Percentiles rank a stretch among this genome's conserved stretches.
Evolutionary conservation across 768 basidiomycete species (phyloP).

Genomic region (Tubosaeta sp.): DNA sequence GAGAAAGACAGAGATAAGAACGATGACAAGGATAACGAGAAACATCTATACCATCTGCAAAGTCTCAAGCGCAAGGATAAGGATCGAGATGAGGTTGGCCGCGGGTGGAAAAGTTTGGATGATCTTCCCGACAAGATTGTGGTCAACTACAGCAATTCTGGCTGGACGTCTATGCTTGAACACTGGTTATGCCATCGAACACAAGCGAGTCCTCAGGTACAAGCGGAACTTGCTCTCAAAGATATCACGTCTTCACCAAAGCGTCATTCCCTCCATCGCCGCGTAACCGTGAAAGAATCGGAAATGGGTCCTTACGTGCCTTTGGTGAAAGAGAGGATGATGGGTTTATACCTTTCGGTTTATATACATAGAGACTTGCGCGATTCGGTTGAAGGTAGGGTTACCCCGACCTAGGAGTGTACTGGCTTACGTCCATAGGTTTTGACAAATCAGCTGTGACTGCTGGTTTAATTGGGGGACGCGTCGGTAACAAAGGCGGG

Average conservation of each 20-base stretch:
- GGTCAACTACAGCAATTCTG: conserved; percentile 34
- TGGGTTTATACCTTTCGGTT: conserved; percentile 81
- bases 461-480: conserved; percentile 84
- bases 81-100: conserved; percentile 32
- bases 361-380: conserved; percentile 72
- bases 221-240: conserved; percentile 18
- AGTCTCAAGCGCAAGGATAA: conserved; percentile 35
- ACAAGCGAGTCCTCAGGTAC: conserved; percentile 21
- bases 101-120: conserved; percentile 34
- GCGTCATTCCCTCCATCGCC: conserved; percentile 41
- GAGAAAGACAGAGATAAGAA: conserved; percentile 33
- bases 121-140: conserved; percentile 33
- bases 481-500: conserved; percentile 90
- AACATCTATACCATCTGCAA: conserved; percentile 22
- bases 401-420: background rate
- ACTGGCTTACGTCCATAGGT: conserved; percentile 35
- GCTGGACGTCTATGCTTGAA: conserved; percentile 76
- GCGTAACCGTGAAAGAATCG: conserved; percentile 38
- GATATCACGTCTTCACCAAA: conserved; percentile 40
- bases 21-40: conserved; percentile 32
- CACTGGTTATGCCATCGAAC: conserved; percentile 58
- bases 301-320: conserved; percentile 77
- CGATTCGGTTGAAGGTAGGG: conserved; percentile 56
- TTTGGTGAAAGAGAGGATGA: conserved; percentile 83
- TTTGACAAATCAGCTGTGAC: conserved; percentile 81